These are phyloP conservation scores for Lipomyces orientalis DNA, from an alignment of 805 yeast genomes.

Conservation along the genomic window DNA sequence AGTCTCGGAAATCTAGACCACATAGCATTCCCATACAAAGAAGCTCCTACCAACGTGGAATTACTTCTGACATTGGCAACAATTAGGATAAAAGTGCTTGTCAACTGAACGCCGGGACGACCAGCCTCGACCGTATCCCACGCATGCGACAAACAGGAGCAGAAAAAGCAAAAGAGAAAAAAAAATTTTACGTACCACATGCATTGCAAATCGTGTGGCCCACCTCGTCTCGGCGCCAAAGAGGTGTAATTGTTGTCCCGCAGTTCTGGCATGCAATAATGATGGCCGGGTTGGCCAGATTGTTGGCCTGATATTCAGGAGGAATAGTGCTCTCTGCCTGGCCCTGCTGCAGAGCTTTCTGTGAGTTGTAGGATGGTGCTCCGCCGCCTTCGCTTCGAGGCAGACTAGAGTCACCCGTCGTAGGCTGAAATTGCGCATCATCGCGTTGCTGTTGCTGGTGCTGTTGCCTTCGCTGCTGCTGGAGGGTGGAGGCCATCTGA, in stretches of 20 bases:
- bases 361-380: background rate
- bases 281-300: conserved; percentile 39
- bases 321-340: background rate
- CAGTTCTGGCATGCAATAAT: conserved; percentile 84
- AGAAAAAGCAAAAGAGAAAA: background rate
- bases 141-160: background rate
- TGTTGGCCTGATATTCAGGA: conserved; percentile 4
- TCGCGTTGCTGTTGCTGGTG: conserved; percentile 10
- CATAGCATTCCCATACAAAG: background rate
- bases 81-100: too few species aligned
- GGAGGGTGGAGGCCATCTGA: conserved; percentile 24
- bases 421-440: background rate
- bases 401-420: background rate
- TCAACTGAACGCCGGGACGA: background rate
- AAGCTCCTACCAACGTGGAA: background rate
- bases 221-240: conserved; percentile 82
- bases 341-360: background rate
- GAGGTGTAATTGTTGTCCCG: conserved; percentile 81
- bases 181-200: conserved; percentile 56
- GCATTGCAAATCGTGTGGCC: conserved; percentile 90
- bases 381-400: background rate
- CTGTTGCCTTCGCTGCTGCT: conserved; percentile 4
- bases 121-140: background rate
- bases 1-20: too few species aligned
- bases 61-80: too few species aligned